phyloP scores from a whole-genome alignment of 176 grass and related monocot species.

The Areca catechu region DNA sequence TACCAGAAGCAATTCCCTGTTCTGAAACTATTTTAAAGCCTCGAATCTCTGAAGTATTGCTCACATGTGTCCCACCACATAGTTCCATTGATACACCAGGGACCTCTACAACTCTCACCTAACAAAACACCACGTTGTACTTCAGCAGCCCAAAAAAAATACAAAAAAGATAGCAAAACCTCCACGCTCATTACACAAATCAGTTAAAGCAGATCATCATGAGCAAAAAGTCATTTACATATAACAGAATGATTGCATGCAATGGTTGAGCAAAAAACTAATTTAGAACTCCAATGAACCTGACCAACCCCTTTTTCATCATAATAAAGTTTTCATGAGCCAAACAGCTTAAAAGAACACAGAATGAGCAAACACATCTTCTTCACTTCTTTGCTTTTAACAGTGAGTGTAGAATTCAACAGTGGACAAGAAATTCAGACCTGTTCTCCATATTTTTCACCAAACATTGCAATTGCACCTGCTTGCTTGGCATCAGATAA shows the following conservation, averaged over 20 bases:
- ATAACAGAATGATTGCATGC: too few species aligned
- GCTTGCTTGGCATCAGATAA: constrained; percentile 85
- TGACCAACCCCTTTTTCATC: too few species aligned
- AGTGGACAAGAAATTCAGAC: constrained; percentile 26
- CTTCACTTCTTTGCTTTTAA: neutral
- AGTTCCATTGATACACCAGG: constrained; percentile 96
- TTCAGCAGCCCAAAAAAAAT: too few species aligned
- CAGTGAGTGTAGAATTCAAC: neutral
- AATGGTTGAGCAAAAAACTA: too few species aligned
- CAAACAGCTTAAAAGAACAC: too few species aligned
- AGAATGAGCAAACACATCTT: too few species aligned
- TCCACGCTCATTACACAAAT: too few species aligned
- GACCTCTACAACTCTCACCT: constrained; percentile 94
- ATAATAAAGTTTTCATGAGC: too few species aligned
- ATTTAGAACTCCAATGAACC: too few species aligned
- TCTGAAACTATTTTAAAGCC: constrained; percentile 95
- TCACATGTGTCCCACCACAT: constrained; percentile 90
- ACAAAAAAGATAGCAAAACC: too few species aligned
- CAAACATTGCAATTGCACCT: constrained; percentile 94
- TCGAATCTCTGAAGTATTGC: constrained; percentile 77
- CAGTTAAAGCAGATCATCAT: too few species aligned
- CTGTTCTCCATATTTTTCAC: constrained; percentile 91
- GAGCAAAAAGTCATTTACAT: too few species aligned
- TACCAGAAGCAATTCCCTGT: constrained; percentile 91
- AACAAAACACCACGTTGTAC: neutral